A percentile compares a stretch with the other conserved stretches of the same genome.
These are phyloP conservation scores for Dovyalis caffra DNA, from an alignment of 345 rosid species.

Conservation along the genomic window DNA sequence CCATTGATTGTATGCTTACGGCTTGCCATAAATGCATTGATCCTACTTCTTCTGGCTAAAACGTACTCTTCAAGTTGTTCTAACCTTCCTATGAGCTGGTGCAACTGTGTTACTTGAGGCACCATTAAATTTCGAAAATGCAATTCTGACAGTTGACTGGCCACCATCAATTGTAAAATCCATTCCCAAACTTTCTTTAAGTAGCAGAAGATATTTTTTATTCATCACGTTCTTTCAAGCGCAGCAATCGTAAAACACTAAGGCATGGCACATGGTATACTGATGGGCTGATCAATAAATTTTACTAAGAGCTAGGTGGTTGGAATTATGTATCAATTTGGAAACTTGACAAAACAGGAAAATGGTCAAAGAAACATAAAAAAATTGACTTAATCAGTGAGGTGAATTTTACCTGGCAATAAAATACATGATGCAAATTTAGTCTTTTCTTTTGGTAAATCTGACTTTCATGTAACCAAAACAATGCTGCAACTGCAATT, in stretches of 20 bases:
- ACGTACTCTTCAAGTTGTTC: neutral
- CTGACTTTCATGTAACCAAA: neutral
- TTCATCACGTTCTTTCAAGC: neutral
- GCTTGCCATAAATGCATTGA: constrained; percentile 5
- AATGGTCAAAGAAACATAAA: neutral
- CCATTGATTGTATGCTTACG: constrained; percentile 2
- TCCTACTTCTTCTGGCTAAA: neutral
- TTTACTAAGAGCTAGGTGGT: neutral
- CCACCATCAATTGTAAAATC: neutral
- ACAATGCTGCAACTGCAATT: neutral
- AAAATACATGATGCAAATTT: neutral
- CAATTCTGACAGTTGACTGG: neutral
- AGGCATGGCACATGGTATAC: neutral
- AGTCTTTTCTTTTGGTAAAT: neutral
- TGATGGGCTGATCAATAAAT: neutral
- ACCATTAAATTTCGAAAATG: neutral
- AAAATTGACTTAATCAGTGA: neutral
- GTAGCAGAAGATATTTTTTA: neutral
- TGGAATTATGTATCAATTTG: neutral
- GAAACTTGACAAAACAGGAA: neutral
- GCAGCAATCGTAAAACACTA: neutral
- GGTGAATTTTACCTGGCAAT: neutral
- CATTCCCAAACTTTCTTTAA: neutral
- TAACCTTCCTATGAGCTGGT: neutral
- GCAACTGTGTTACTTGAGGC: neutral